Conservation (phyloP, 2,329 filamentous ascomycete species). For the Colletotrichum cereale region DNA sequence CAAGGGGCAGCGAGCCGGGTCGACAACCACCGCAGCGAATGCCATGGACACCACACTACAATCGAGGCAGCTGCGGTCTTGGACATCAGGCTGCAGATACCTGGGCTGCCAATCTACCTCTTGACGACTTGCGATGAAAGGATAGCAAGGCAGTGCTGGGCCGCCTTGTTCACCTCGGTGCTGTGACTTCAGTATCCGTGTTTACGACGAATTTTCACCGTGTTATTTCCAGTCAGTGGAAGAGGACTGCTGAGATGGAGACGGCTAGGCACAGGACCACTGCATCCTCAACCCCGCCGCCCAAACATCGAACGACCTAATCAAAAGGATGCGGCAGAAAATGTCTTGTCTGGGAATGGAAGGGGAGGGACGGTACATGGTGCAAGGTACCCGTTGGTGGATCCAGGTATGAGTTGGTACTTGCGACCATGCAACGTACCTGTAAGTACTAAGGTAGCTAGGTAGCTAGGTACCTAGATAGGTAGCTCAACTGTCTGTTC, state of each 20-base stretch:
- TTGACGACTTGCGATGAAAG: not conserved
- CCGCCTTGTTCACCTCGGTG: too few relatives aligned
- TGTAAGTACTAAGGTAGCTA: not conserved
- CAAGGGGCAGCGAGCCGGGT: not conserved
- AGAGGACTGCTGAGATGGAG: not conserved
- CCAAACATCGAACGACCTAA: not conserved
- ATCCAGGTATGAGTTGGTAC: conserved; percentile 13
- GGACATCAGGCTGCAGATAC: too few relatives aligned
- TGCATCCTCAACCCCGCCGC: not conserved
- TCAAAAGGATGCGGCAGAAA: not conserved
- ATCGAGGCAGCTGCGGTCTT: too few relatives aligned
- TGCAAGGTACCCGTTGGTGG: conserved; percentile 21
- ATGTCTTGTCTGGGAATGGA: not conserved
- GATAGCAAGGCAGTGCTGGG: not conserved
- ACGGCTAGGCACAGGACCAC: not conserved
- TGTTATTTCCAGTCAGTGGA: not conserved
- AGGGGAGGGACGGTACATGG: not conserved
- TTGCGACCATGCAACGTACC: conserved; percentile 9
- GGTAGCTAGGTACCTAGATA: too few relatives aligned
- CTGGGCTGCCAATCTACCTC: not conserved
- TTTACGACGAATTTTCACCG: not conserved
- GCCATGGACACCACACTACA: too few relatives aligned
- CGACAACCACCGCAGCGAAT: not conserved
- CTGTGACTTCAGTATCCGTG: not conserved
- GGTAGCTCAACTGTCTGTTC: too few relatives aligned